Base-by-base conservation (phyloP, 2,329 filamentous ascomycete species). In the Nigrospora osmanthi region DNA sequence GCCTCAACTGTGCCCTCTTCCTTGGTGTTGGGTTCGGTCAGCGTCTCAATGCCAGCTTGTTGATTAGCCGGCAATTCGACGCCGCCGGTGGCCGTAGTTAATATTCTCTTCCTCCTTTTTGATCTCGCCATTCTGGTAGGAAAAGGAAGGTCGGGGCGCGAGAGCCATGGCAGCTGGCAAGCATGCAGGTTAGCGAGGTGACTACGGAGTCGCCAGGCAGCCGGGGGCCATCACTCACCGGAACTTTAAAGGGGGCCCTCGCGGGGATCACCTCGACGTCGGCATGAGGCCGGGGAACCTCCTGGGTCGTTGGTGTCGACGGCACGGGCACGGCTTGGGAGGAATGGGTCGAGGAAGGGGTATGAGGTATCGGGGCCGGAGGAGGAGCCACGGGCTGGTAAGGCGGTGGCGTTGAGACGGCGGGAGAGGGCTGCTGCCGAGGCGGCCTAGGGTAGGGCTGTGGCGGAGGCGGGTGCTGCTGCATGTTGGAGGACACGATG, bases 111-210 rank as follows among this genome's bases (percentile, higher is more conserved):
- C 52, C 65, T 72, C 59, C 70, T 72, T 51, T 66, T 69, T 33
- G 65, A 62, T 53, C 63, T 70, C 12, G 63, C 35, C 33, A 59
- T 52, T 52, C 62, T 66, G 4, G 55, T 54, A 12, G 79, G 78
- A 54, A 80, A 83, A 11, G 67, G 63, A 28, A 62, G 53, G 31
- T 76, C 72, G 4, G 75, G 73, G 31, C 61, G 62, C 1, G 78
- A 80, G 23, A 71, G 55, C 78, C 79, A 83, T 11, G 80, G 80
- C 11, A 83, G 63, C 76, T 81, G 47, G 12, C 47, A 28, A 34
- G 44, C 16, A 49, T 16, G 37, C 31, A 12, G 34, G 46, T 69
- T 51, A 69, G 59, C 32, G 37, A 43, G n/a, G 42, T 35, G 19
- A 30, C 40, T 47, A 16, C 34, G 30, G 11, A 46, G 32, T 17